Evolutionary conservation across 2,329 filamentous ascomycete species (phyloP).

Genomic region (Arthrobotrys conoides): DNA sequence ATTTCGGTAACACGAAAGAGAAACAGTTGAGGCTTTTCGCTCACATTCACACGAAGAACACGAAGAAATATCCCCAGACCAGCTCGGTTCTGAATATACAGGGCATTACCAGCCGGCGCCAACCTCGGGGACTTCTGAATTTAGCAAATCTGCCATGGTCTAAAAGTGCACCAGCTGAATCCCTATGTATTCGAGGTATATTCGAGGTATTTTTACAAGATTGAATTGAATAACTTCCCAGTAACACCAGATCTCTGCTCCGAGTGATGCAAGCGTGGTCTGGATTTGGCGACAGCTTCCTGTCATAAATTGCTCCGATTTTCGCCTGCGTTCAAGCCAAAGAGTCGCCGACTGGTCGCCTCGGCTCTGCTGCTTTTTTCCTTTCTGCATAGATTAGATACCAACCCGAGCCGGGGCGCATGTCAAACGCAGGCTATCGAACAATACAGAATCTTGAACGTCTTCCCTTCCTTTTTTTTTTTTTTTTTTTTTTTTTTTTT

Average conservation of each 20-base stretch:
- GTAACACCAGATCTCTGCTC: slow-evolving; percentile 35
- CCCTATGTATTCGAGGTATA: slow-evolving; percentile 30
- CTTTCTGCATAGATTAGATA: slow-evolving; percentile 45
- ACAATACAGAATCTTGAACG: slow-evolving; percentile 30
- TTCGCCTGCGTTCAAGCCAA: slow-evolving; percentile 47
- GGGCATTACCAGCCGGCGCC: slow-evolving; percentile 13
- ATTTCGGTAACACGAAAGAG: slow-evolving; percentile 48
- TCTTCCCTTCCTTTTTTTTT: background rate
- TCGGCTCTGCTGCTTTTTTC: slow-evolving; percentile 33
- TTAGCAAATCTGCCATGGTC: slow-evolving; percentile 33
- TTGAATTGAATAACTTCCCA: slow-evolving; percentile 39
- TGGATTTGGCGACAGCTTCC: slow-evolving; percentile 55
- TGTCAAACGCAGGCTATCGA: slow-evolving; percentile 27
- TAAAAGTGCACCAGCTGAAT: background rate
- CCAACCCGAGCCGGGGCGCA: slow-evolving; percentile 36
- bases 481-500: background rate
- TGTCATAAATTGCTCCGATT: slow-evolving; percentile 45
- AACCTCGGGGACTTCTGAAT: slow-evolving; percentile 49
- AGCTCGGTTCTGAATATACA: slow-evolving; percentile 21
- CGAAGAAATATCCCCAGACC: slow-evolving; percentile 12
- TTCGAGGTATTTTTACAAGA: slow-evolving; percentile 49
- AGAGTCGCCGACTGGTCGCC: slow-evolving; percentile 58
- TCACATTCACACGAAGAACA: slow-evolving; percentile 11
- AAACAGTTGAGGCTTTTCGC: slow-evolving; percentile 41
- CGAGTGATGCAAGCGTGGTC: slow-evolving; percentile 40